A percentile compares a stretch with the other conserved stretches of the same genome.
Evolutionary conservation across 805 yeast species (phyloP).

Genomic region (Clavispora carvajalis): DNA sequence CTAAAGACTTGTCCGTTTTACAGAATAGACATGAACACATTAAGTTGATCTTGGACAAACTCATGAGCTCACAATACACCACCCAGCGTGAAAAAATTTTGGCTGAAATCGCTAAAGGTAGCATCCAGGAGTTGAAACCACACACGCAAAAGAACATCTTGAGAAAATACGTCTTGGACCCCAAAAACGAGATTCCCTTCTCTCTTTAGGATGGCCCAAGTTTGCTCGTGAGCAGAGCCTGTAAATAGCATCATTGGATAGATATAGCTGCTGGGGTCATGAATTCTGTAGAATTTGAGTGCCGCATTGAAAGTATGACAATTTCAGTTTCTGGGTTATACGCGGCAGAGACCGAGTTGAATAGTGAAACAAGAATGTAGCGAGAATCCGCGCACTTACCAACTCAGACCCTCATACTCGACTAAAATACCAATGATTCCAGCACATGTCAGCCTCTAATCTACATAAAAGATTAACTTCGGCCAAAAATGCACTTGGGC

Average conservation of each 20-base stretch:
- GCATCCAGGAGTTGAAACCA: slow-evolving; percentile 38
- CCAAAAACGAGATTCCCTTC: slow-evolving; percentile 13
- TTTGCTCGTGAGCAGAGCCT: slow-evolving; percentile 1
- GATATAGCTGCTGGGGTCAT: not conserved
- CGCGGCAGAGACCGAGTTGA: no score
- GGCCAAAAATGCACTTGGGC: slow-evolving; percentile 6
- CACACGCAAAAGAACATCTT: slow-evolving; percentile 66
- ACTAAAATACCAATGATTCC: not conserved
- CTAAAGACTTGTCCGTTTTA: slow-evolving; percentile 22
- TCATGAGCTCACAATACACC: slow-evolving; percentile 26
- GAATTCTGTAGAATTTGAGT: not conserved
- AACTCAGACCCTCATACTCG: not conserved
- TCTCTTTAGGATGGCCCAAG: slow-evolving; percentile 2
- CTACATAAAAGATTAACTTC: slow-evolving; percentile 1
- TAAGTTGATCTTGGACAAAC: slow-evolving; percentile 35
- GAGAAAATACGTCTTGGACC: slow-evolving; percentile 54
- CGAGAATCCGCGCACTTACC: not conserved
- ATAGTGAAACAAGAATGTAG: no score
- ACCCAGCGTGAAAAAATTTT: slow-evolving; percentile 20
- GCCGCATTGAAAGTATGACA: no score
- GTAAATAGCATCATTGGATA: slow-evolving; percentile 4
- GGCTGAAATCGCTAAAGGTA: slow-evolving; percentile 17
- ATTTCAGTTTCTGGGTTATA: no score
- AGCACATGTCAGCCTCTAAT: not conserved
- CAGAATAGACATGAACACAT: slow-evolving; percentile 28